Evolutionary conservation across 2,329 filamentous ascomycete genomes (phyloP).

Genomic region (Aureobasidium sp.): DNA sequence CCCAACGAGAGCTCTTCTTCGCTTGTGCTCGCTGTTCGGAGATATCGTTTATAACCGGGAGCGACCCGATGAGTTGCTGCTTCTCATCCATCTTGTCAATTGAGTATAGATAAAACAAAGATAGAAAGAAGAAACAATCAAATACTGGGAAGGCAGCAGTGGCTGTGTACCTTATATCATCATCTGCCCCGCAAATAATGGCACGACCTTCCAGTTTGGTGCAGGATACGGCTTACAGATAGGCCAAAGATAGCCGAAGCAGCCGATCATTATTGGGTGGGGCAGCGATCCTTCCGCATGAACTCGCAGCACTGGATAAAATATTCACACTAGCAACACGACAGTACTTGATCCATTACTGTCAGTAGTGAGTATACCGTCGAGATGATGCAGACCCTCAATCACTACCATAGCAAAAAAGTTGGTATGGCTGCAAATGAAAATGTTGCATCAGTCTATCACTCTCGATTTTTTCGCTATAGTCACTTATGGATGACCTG

Average conservation of each 20-base stretch:
- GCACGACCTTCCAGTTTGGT: constrained; percentile 11
- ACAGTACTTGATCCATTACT: too few species aligned
- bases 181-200: constrained; percentile 9
- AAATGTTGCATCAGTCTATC: too few species aligned
- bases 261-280: constrained; percentile 6
- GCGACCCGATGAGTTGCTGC: constrained; percentile 21
- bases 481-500: too few species aligned
- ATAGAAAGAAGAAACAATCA: neutral
- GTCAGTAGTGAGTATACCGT: too few species aligned
- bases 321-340: too few species aligned
- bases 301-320: too few species aligned
- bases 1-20: constrained; percentile 7
- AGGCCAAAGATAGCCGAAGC: constrained; percentile 9
- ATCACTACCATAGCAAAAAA: too few species aligned
- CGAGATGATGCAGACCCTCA: too few species aligned
- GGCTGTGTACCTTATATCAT: constrained; percentile 14
- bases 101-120: neutral
- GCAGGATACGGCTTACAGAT: neutral
- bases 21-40: constrained; percentile 6
- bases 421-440: too few species aligned
- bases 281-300: neutral
- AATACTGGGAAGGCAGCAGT: neutral
- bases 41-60: neutral
- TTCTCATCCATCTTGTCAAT: constrained; percentile 14
- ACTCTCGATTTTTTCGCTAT: too few species aligned